phyloP scores from a whole-genome alignment of 106 monocot genomes.

The Dendrobium catenatum region DNA sequence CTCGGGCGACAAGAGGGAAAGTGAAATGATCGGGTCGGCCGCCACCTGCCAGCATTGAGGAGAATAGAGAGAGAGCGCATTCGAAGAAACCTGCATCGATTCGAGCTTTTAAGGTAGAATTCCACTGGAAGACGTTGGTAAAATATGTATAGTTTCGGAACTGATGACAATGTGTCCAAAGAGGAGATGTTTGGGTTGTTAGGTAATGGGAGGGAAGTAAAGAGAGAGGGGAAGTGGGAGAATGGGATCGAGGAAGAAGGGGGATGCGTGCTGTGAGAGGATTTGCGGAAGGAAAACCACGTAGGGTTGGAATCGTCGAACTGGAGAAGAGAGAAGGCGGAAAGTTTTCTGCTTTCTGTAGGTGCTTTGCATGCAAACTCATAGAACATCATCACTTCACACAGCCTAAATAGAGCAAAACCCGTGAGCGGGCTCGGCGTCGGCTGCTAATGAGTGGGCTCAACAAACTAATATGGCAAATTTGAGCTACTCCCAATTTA shows the following conservation, averaged over 20 bases:
- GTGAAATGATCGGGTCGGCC: constrained; percentile 35
- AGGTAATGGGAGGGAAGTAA: background rate
- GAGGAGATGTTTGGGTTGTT: background rate
- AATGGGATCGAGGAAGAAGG: background rate
- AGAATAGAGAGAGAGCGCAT: constrained; percentile 35
- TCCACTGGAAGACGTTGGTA: constrained; percentile 16
- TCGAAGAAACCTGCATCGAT: constrained; percentile 20
- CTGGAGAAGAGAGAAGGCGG: too few relatives aligned
- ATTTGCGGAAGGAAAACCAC: background rate
- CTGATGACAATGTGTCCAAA: background rate
- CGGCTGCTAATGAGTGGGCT: too few relatives aligned
- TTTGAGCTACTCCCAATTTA: too few relatives aligned
- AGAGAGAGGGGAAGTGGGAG: background rate
- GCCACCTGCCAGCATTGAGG: constrained; percentile 14
- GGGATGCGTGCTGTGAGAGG: background rate
- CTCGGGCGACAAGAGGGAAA: constrained; percentile 36
- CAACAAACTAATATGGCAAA: too few relatives aligned
- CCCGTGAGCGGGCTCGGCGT: too few relatives aligned
- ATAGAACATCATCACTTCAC: too few relatives aligned
- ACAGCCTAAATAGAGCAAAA: too few relatives aligned
- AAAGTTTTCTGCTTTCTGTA: too few relatives aligned
- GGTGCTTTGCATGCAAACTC: too few relatives aligned
- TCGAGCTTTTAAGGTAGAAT: constrained; percentile 18
- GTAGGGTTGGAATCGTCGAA: background rate
- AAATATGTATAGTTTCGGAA: background rate